phyloP scores from a whole-genome alignment of 73 alveolate genomes.

The Paramecium octaurelia region DNA sequence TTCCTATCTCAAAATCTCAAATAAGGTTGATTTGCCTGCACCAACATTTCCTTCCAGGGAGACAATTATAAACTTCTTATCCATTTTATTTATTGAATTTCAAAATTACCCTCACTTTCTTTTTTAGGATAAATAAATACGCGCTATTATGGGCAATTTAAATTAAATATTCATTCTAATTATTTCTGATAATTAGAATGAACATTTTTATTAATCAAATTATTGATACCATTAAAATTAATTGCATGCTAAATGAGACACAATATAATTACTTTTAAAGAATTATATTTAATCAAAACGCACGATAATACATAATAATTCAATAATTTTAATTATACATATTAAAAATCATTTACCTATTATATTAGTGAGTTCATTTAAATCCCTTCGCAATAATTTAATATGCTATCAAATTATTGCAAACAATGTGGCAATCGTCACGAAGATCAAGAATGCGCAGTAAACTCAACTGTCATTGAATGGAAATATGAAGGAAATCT shows the following conservation, averaged over 20 bases:
- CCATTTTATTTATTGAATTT: not conserved
- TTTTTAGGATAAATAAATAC: conserved; percentile 11
- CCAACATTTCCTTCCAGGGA: conserved; percentile 45
- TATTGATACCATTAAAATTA: not conserved
- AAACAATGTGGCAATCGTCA: conserved; percentile 35
- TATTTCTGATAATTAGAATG: not conserved
- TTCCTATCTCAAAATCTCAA: not conserved
- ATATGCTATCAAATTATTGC: conserved; percentile 4
- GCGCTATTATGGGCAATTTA: not conserved
- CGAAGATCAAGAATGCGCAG: conserved; percentile 36
- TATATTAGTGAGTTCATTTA: not conserved
- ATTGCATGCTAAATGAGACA: not conserved
- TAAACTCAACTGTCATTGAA: not conserved
- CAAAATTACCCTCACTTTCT: not conserved
- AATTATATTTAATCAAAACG: too few species aligned
- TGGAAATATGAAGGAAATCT: conserved; percentile 25
- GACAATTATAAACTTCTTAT: not conserved
- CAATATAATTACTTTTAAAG: not conserved
- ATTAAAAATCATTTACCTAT: not conserved
- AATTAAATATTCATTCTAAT: not conserved
- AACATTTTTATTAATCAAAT: not conserved
- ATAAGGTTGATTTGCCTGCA: conserved; percentile 38
- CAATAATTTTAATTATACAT: not conserved
- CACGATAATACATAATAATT: not conserved
- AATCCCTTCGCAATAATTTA: not conserved